Evolutionary conservation across 306 rosid species (phyloP).

Genomic region (Carpinus viminea): DNA sequence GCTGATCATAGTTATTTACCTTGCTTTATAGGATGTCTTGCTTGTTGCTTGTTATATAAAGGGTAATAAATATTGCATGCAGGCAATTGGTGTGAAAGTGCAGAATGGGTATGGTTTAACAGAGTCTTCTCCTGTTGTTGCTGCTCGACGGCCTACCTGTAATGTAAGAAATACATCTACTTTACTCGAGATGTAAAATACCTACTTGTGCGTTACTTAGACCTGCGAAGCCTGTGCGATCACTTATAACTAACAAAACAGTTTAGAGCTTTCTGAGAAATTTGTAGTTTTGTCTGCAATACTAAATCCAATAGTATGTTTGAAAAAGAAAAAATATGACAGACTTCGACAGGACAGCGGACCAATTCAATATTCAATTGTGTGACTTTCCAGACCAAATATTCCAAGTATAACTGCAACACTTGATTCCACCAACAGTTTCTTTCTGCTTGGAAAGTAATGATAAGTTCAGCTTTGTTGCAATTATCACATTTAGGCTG

Average conservation of each 20-base stretch:
- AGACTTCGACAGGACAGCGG: background rate
- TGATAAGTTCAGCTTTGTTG: background rate
- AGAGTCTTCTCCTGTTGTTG: slow-evolving; percentile 80
- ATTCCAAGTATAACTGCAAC: background rate
- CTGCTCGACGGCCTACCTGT: slow-evolving; percentile 71
- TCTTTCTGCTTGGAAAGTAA: background rate
- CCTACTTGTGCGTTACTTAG: slow-evolving; percentile 6
- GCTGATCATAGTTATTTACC: slow-evolving; percentile 17
- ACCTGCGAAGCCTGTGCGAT: background rate
- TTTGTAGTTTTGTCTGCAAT: background rate
- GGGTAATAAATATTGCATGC: slow-evolving; percentile 29
- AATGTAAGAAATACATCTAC: slow-evolving; percentile 57
- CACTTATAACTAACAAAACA: background rate
- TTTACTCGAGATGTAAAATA: background rate
- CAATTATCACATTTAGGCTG: background rate
- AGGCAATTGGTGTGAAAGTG: slow-evolving; percentile 84
- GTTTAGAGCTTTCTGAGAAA: background rate
- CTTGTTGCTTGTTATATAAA: slow-evolving; percentile 9
- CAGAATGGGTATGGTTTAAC: slow-evolving; percentile 98
- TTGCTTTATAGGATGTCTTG: slow-evolving; percentile 7
- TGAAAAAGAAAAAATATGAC: background rate
- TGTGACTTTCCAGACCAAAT: background rate
- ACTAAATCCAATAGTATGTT: background rate
- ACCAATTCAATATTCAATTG: background rate
- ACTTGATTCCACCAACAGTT: background rate